Evolutionary conservation across 331 rosid species (phyloP).

Genomic region (Erythrophleum ivorense): DNA sequence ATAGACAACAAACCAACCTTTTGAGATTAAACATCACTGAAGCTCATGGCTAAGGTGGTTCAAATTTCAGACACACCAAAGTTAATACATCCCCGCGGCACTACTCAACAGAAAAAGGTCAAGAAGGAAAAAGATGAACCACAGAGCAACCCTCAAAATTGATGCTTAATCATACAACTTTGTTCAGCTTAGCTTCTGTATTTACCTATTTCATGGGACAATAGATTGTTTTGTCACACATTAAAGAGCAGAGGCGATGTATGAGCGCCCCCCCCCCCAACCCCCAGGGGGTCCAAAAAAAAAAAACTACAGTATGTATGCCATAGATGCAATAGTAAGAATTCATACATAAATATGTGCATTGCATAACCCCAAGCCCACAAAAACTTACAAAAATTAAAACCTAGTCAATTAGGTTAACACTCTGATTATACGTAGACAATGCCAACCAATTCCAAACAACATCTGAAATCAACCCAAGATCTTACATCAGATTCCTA

Average conservation of each 20-base stretch:
- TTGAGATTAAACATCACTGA: not conserved
- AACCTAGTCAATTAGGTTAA: not conserved
- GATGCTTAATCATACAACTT: not conserved
- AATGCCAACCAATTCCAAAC: not conserved
- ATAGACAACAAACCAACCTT: not conserved
- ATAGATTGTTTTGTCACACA: not conserved
- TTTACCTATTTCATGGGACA: not conserved
- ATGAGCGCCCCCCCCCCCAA: too few relatives aligned
- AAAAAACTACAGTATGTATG: not conserved
- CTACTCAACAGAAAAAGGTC: not conserved
- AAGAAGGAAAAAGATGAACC: not conserved
- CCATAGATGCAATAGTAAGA: not conserved
- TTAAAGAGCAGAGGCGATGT: not conserved
- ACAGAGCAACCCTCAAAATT: not conserved
- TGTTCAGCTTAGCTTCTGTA: not conserved
- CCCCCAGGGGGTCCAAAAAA: too few relatives aligned
- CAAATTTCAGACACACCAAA: not conserved
- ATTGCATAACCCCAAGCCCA: not conserved
- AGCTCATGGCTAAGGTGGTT: not conserved
- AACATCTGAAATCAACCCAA: not conserved
- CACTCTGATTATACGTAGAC: not conserved
- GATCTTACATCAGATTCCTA: not conserved
- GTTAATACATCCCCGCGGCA: not conserved
- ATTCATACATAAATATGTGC: not conserved
- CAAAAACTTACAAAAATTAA: not conserved